These are phyloP conservation scores for Didymella keratinophila DNA, from an alignment of 2,329 filamentous ascomycete species.

Conservation along the genomic window DNA sequence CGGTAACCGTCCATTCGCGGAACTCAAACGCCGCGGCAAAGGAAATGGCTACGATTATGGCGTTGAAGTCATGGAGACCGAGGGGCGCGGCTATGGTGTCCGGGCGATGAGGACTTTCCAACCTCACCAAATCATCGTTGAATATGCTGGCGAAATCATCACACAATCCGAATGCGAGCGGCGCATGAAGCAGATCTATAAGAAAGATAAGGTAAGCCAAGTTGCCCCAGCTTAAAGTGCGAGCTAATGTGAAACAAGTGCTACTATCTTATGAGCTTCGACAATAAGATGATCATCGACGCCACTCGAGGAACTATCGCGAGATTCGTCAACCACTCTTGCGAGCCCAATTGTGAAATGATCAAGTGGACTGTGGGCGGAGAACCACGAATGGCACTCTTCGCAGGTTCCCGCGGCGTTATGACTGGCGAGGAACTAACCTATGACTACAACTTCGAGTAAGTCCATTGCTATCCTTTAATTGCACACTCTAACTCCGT, in stretches of 20 bases:
- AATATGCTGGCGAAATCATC: conserved; percentile 98
- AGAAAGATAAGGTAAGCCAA: conserved; percentile 80
- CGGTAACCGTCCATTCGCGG: conserved; percentile 86
- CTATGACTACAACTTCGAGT: conserved; percentile 86
- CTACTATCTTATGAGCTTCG: conserved; percentile 98
- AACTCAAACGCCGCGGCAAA: conserved; percentile 70
- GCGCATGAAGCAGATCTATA: conserved; percentile 92
- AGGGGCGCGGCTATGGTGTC: conserved; percentile 88
- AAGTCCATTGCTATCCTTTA: conserved; percentile 36
- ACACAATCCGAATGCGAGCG: conserved; percentile 92
- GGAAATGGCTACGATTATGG: conserved; percentile 90
- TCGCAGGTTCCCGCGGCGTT: conserved; percentile 87
- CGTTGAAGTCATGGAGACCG: conserved; percentile 92
- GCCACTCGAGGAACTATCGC: conserved; percentile 95
- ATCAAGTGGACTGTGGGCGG: conserved; percentile 96
- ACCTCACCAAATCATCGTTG: conserved; percentile 94
- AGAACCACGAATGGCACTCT: conserved; percentile 94
- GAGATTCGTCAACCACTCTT: conserved; percentile 97
- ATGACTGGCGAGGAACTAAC: conserved; percentile 96
- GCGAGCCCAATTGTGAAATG: conserved; percentile 95
- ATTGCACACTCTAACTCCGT: conserved; percentile 1
- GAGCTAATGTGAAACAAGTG: conserved; percentile 64
- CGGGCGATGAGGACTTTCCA: conserved; percentile 88
- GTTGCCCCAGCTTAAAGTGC: neutral
- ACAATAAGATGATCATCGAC: conserved; percentile 98